Base-by-base conservation (phyloP, 768 basidiomycete genomes). In the Gloeopeniophorella convolvens region DNA sequence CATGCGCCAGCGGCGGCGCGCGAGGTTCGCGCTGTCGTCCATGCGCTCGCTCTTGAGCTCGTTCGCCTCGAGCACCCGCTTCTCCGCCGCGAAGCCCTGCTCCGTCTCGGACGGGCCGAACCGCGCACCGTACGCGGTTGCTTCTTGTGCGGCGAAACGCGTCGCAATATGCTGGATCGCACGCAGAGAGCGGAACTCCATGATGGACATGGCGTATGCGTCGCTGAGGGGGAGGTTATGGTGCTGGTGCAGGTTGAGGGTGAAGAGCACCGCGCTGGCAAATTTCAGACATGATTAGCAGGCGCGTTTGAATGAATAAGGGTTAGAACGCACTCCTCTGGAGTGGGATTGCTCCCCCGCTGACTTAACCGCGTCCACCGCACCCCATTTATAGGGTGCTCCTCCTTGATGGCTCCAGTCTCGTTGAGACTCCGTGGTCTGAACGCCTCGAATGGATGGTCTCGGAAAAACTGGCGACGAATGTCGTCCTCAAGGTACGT, bases 381-480 rank as follows among this genome's bases (percentile, higher is more conserved):
- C 41, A 61, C 57, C 0, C 85, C 91, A 28, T 62, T 66, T 2
- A 86, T 61, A 13, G 75, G 73, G 60, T 85, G 79, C 35, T 76
- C 71, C 16, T 73, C 68, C 61, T 77, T 73, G 42, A 89, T 72
- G 15, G 64, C 65, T 16, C 71, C 79, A 13, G 73, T 74, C 68
- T 99, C 96, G 0, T 89, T 79, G 44, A 99, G 65, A 10, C 78
- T 82, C 8, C 74, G 72, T 2, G 91, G 82, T 35, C 94, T 75
- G 67, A 94, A 88, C 2, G 91, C 85, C 69, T 99, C 94, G 62
- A 96, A 96, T 6, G 96, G 93, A 65, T 96, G 94, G 70, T 99
- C 96, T 34, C 74, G 73, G 72, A 94, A 98, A 74, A 99, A 98
- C 65, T 89, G 89, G 47, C 80, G 74, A 30, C 96, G 82, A 50